Evolutionary conservation across 2,329 filamentous ascomycete genomes (phyloP), one percentile per base, ranked within the genome.

Genomic region (Microdochium paspali): DNA sequence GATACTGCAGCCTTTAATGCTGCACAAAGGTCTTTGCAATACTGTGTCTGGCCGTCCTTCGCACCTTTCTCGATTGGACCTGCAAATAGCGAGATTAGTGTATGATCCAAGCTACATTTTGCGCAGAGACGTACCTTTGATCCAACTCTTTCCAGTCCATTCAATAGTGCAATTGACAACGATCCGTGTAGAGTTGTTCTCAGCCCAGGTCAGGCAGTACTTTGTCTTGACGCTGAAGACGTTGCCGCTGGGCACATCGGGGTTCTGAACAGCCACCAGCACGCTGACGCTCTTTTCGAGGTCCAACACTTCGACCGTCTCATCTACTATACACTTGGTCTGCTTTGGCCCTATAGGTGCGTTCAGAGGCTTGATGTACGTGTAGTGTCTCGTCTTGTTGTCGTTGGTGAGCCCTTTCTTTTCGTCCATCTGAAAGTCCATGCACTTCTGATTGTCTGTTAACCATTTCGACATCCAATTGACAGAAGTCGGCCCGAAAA

Each of bases 101-200:
- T 10, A 35, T n/a, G 18, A 24, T 24, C 44, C 6, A 6, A 21
- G 47, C 44, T 24, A 44, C 24, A 42, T 15, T 30, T 13, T 4
- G 9, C 4, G 51, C 10, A 26, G 12, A n/a, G 5, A 61, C 73
- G 62, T 72, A 94, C 90, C 88, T 71, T 93, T 96, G 43, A 98
- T 71, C 93, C 93, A 98, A 70, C 90, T 96, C 74, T 97, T 98
- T 57, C 90, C 90, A 3, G 85, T 84, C 94, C 94, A 98, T 61
- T 98, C 94, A 40, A 96, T 87, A 2, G 82, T 85, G 63, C 89
- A 96, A 55, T 85, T 96, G 69, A 91, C 85, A 51, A 93, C 81
- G 25, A 98, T 70, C 24, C 90, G 79, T 1, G 94, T 98, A 32
- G 81, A 72, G 58, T 95, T 95, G 52, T 83, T 84, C 45, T 93